Base-by-base conservation (phyloP, 345 rosid species). In the Clausena lansium region DNA sequence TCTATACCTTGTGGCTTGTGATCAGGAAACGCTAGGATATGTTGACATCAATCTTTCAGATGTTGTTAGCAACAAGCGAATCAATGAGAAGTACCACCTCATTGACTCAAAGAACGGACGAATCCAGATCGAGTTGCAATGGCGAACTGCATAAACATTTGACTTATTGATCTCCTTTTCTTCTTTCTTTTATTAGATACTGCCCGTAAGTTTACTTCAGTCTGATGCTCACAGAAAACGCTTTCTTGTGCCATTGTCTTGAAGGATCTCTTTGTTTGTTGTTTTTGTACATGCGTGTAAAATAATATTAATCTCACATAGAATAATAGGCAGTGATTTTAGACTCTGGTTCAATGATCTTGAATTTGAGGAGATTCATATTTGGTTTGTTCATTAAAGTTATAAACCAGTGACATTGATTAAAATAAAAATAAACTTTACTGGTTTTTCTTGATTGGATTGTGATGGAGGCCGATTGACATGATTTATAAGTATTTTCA, bases 31-130 rank as follows among this genome's bases (percentile, higher is more conserved):
- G 6, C 76, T 95, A 79, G 99, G 99, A 47, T 95, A 90, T 52
- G 81, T 91, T 54, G 92, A 88, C 73, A 87, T 95, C 76, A 83
- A 70, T 77, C 94, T 94, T 68, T 81, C 88, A 7, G 98, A 96
- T 80, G 98, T 91, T 22, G 89, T 95, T 62, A 88, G 70, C 91
- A 95, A 95, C 93, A 90, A 85, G 75, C 83, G 98, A 76, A 91
- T 89, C 86, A 94, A 94, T 50, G 95, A 92, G 89, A 91, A 85
- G 87, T 91, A 87, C 83, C 95, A 93, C 79, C 96, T 95, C 35
- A 95, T 95, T 73, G 98, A 92, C 89, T 95, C 99, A 0, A 96
- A 84, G 86, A 94, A 94, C 32, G 97, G 99, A 13, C 76, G 78
- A 85, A 85, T 96, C 82, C 98, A 90, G 82, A 76, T 96, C 38